Base-by-base conservation (phyloP, 2,329 filamentous ascomycete genomes). In the Lasiodiplodia theobromae region DNA sequence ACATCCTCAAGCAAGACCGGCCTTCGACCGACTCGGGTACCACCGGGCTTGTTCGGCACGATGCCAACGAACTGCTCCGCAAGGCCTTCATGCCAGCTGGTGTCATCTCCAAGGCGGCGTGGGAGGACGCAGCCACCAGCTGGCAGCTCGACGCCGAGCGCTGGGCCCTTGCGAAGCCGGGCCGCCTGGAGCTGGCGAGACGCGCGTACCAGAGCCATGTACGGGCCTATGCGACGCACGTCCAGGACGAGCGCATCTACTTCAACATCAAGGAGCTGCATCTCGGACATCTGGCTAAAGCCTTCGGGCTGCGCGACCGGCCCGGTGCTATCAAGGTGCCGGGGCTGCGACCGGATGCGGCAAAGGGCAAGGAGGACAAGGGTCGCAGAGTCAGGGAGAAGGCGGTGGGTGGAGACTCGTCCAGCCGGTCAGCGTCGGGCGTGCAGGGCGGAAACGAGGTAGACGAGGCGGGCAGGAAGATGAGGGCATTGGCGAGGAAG, bases 191-290 rank as follows among this genome's bases (percentile, higher is more conserved):
- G 74, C 87, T 94, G 74, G 95, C 92, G 0, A 88, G 93, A 23
- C 89, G 92, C 72, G 96, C 91, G 0, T 99, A 92, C 82, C 93
- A 96, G 77, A 96, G 92, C 63, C 94, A 98, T 76, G 91, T 99
- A 67, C 87, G 96, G 67, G 96, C 96, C 0, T 99, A 99, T 78
- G 94, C 96, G 2, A 99, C 96, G 0, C 96, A 99, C 79, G 88
- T 95, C 34, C 90, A 92, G 37, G 90, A 91, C 53, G 96, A 99
- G 82, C 87, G 96, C 65, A 84, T 85, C 65, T 94, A 92, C 77
- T 99, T 99, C 78, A 92, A 98, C 78, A 96, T 97, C 80, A 94
- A 93, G 70, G 88, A 92, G 75, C 82, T 99, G 57, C 96, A 99
- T 78, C 82, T 98, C 8, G 96, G 96, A 3, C 96, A 99, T 83